Percentiles rank a stretch among this genome's conserved stretches.
phyloP scores from a whole-genome alignment of 2,329 filamentous ascomycete species.

The Hypoxylon sp. region DNA sequence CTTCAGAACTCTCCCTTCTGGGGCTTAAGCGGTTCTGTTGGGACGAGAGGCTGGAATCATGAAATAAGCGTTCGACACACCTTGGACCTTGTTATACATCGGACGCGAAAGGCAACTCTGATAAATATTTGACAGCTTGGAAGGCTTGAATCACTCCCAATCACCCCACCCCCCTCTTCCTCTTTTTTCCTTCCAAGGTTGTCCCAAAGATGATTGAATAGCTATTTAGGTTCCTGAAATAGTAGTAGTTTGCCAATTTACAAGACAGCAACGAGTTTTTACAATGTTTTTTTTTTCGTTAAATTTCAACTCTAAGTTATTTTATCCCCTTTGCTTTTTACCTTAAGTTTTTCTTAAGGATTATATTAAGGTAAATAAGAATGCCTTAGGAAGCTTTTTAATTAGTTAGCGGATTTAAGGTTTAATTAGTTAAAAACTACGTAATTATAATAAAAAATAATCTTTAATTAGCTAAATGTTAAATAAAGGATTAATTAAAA shows the following conservation, averaged over 20 bases:
- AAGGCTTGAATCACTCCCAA: constrained; percentile 40
- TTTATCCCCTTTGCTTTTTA: too few species aligned
- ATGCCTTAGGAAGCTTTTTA: too few species aligned
- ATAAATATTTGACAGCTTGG: constrained; percentile 64
- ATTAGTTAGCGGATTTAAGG: too few species aligned
- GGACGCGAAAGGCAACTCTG: constrained; percentile 99
- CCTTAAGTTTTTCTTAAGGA: too few species aligned
- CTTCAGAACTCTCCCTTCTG: constrained; percentile 86
- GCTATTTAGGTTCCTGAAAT: background rate
- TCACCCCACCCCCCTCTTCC: background rate
- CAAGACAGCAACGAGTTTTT: background rate
- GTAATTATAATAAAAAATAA: too few species aligned
- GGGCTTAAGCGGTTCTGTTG: constrained; percentile 91
- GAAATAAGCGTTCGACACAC: constrained; percentile 99
- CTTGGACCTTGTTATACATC: constrained; percentile 91
- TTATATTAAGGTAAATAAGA: too few species aligned
- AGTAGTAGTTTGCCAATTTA: background rate
- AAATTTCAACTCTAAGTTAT: background rate
- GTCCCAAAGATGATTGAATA: background rate
- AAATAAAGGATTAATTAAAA: too few species aligned
- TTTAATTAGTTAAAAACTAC: too few species aligned
- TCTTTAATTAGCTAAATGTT: too few species aligned
- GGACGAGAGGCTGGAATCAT: constrained; percentile 78
- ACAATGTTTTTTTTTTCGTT: background rate
- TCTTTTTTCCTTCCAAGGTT: too few species aligned